Evolutionary conservation across 176 grass and related monocot genomes (phyloP).

Genomic region (Zoysia pacifica): DNA sequence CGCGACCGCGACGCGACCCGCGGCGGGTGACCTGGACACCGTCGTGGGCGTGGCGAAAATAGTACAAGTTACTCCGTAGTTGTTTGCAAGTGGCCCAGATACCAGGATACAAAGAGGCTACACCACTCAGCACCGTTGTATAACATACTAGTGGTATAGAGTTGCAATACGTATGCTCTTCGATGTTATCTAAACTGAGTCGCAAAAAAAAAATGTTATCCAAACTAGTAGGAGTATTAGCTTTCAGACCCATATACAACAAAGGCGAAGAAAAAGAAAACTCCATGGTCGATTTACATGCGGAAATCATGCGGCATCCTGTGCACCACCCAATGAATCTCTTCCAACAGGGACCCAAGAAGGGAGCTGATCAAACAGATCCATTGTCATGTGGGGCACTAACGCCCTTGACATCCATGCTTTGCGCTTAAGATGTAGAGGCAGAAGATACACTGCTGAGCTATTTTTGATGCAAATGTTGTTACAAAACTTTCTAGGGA

Average conservation of each 20-base stretch:
- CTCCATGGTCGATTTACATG: not conserved
- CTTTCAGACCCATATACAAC: no score
- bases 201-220: no score
- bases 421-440: constrained; percentile 77
- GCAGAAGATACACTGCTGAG: constrained; percentile 72
- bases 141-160: no score
- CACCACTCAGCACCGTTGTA: not conserved
- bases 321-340: no score
- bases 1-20: no score
- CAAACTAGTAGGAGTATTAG: no score
- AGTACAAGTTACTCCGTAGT: not conserved
- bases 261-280: not conserved
- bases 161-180: no score
- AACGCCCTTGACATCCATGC: no score
- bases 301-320: constrained; percentile 47
- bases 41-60: no score
- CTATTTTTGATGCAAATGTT: not conserved
- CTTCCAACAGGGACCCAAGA: constrained; percentile 46
- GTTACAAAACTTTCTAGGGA: not conserved
- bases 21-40: no score
- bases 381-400: no score
- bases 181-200: no score
- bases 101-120: not conserved
- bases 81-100: not conserved
- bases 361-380: constrained; percentile 52